Evolutionary conservation across 225 moss, liverwort and hornwort species (phyloP).

Genomic region (Asterella californica): DNA sequence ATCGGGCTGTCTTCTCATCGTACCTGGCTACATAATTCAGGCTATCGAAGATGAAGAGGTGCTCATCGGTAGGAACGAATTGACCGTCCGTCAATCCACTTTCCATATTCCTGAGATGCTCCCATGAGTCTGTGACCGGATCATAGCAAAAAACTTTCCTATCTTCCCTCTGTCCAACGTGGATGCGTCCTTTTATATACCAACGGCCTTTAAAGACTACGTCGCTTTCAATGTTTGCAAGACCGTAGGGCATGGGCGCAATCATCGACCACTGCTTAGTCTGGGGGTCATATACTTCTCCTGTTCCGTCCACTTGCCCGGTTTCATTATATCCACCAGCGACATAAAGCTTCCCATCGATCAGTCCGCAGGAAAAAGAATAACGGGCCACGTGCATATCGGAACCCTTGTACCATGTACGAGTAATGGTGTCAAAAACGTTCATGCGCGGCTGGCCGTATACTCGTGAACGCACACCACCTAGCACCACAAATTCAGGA

Average conservation of each 20-base stretch:
- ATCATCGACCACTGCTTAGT: constrained; percentile 40
- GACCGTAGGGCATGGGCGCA: constrained; percentile 45
- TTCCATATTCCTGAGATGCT: constrained; percentile 43
- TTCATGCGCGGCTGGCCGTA: constrained; percentile 37
- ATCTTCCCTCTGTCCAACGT: constrained; percentile 32
- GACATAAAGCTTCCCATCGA: constrained; percentile 36
- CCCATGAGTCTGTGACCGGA: constrained; percentile 43
- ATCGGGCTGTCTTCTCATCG: constrained; percentile 37
- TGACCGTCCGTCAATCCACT: constrained; percentile 42
- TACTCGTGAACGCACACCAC: constrained; percentile 35
- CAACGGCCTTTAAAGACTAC: constrained; percentile 43
- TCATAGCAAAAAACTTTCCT: constrained; percentile 46
- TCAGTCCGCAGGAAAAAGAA: constrained; percentile 48
- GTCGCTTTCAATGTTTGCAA: constrained; percentile 51
- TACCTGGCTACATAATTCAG: constrained; percentile 51
- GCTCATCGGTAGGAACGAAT: constrained; percentile 41
- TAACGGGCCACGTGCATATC: constrained; percentile 42
- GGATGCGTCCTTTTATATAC: constrained; percentile 43
- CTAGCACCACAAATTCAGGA: constrained; percentile 33
- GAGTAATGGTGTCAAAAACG: constrained; percentile 35
- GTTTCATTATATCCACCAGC: constrained; percentile 45
- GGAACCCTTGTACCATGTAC: constrained; percentile 41
- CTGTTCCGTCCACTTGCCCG: constrained; percentile 40
- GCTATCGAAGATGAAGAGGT: constrained; percentile 40
- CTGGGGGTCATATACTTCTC: constrained; percentile 44